Evolutionary conservation across 1,284 basidiomycete genomes (phyloP), one percentile per base, ranked within the genome.

Genomic region (Cryptococcus sp.): DNA sequence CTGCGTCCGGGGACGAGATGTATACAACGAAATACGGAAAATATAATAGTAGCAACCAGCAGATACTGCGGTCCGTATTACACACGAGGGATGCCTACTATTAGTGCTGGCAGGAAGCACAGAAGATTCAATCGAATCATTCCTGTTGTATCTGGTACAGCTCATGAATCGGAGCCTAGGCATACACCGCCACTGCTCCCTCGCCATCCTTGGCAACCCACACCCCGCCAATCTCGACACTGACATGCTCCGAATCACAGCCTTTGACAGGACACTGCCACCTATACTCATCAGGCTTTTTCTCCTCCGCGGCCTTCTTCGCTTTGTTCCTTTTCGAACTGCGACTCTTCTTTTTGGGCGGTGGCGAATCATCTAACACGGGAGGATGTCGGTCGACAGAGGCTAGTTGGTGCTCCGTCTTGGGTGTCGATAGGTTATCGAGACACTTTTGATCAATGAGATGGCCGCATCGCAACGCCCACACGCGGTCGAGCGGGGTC

Each of bases 391-490:
- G 52, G 20, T 47, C 27, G 15, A 67, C 52, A 11, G 46, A 57
- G 5, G 46, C 59, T 15, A 65, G 11, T 19, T 69, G 52, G 11
- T 47, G 17, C 1, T 19, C 19, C 15, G 62, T 60, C 11, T 20
- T 54, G 3, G 72, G 70, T 19, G 47, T 61, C 3, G 60, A 62
- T 2, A 73, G 40, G 11, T 49, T 45, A 35, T 69, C 47, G 13
- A 76, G 61, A 62, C 78, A 80, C 48, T 59, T 66, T 56, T 77
- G 70, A 63, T 80, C 76, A 22, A 80, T 54, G 20, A 79, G 47
- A 56, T 80, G 78, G 1, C 79, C 79, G 48, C 79, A 80, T 41
- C 72, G 66, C 10, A 80, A 62, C 0, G 68, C 68, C 69, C 71
- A 78, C 6, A 79, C 67, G 25, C 70, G 54, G 57, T 78, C 77